Conservation (phyloP, 805 yeast species). For the Barnettozyma salicaria region DNA sequence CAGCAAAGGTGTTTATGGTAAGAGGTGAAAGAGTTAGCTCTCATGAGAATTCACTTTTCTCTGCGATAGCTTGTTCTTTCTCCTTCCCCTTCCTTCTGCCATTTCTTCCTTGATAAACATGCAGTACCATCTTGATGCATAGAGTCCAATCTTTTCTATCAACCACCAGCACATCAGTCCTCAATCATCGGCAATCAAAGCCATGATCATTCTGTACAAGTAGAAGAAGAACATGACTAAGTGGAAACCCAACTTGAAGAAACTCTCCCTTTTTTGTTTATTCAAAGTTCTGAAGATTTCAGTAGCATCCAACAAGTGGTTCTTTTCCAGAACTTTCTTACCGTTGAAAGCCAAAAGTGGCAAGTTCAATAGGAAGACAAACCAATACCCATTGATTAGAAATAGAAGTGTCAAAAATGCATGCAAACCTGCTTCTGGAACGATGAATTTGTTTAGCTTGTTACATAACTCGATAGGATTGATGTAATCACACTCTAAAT, state of each 20-base stretch:
- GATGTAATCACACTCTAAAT: constrained; percentile 92
- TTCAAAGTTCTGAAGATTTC: constrained; percentile 93
- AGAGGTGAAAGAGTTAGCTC: not conserved
- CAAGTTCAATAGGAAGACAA: constrained; percentile 72
- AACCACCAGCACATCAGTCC: too few species aligned
- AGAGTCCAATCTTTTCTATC: too few species aligned
- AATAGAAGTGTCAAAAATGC: constrained; percentile 63
- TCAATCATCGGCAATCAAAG: constrained; percentile 52
- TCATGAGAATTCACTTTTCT: not conserved
- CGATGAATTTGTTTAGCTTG: constrained; percentile 79
- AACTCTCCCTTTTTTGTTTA: constrained; percentile 88
- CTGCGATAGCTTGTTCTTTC: not conserved
- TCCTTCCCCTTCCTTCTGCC: not conserved
- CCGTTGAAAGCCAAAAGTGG: constrained; percentile 83
- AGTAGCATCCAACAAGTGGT: constrained; percentile 90
- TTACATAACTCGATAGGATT: constrained; percentile 96
- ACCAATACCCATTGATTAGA: constrained; percentile 88
- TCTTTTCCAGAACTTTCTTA: constrained; percentile 71
- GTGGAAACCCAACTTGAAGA: constrained; percentile 86
- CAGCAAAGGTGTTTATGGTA: not conserved
- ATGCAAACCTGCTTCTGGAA: constrained; percentile 87
- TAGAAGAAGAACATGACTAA: constrained; percentile 90
- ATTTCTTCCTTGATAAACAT: too few species aligned
- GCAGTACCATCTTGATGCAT: too few species aligned
- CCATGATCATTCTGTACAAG: constrained; percentile 93